Evolutionary conservation across 2,329 filamentous ascomycete species (phyloP).

Genomic region (Aspergillus unguis): DNA sequence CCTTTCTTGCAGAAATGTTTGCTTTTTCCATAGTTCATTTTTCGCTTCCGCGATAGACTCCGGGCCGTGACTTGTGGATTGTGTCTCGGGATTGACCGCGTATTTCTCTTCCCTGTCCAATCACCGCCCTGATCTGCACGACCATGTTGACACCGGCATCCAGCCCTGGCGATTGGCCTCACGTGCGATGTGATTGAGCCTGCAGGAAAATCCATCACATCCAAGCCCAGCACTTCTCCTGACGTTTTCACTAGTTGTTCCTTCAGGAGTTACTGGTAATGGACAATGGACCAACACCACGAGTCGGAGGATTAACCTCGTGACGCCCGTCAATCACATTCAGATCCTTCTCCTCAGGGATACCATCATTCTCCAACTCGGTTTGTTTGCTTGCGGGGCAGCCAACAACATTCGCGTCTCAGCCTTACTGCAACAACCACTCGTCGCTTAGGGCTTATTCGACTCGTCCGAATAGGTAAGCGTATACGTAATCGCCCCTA

Average conservation of each 20-base stretch:
- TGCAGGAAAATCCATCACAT: constrained; percentile 4
- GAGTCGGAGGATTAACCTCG: no score
- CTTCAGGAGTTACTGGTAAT: no score
- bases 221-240: neutral
- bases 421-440: no score
- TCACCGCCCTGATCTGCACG: neutral
- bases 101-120: neutral
- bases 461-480: no score
- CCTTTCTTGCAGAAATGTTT: constrained; percentile 7
- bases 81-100: neutral
- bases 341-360: no score
- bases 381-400: no score
- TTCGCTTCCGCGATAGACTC: neutral
- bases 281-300: no score
- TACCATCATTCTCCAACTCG: no score
- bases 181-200: constrained; percentile 7
- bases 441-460: no score
- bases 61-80: constrained; percentile 1
- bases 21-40: neutral
- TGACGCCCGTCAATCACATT: no score
- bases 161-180: constrained; percentile 1
- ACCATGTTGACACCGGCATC: constrained; percentile 4
- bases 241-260: neutral
- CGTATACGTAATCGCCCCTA: no score
- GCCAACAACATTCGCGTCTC: no score